Evolutionary conservation across 148 eudicot species (phyloP).

Genomic region (Nyssa sinensis): DNA sequence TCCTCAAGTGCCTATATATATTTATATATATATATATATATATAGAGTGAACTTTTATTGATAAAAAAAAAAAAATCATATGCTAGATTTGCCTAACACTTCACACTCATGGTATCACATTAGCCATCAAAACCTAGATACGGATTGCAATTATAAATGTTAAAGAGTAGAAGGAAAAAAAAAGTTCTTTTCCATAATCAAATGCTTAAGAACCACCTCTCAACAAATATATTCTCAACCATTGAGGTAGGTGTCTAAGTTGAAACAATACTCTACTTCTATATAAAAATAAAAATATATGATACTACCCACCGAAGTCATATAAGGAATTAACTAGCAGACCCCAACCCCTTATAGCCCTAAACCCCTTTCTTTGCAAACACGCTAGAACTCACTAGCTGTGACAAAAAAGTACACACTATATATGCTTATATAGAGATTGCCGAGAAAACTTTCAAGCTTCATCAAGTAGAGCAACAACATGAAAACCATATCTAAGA

Average conservation of each 20-base stretch:
- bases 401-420: neutral
- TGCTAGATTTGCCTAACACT: no score
- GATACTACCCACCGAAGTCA: neutral
- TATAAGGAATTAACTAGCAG: neutral
- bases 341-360: neutral
- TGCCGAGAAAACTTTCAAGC: neutral
- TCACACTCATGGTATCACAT: neutral
- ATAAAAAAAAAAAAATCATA: no score
- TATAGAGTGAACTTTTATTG: no score
- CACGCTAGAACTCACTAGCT: neutral
- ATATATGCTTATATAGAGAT: neutral
- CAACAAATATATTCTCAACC: neutral
- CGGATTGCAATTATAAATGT: neutral
- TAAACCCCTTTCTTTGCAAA: neutral
- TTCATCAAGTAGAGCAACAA: no score
- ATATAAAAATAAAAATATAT: no score
- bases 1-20: no score
- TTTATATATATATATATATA: no score
- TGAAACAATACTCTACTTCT: no score
- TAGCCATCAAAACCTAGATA: no score
- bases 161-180: no score
- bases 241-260: neutral
- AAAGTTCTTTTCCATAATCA: neutral
- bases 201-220: neutral
- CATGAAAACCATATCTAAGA: neutral